Evolutionary conservation across 768 basidiomycete species (phyloP).

Genomic region (Tricholoma matsutake): DNA sequence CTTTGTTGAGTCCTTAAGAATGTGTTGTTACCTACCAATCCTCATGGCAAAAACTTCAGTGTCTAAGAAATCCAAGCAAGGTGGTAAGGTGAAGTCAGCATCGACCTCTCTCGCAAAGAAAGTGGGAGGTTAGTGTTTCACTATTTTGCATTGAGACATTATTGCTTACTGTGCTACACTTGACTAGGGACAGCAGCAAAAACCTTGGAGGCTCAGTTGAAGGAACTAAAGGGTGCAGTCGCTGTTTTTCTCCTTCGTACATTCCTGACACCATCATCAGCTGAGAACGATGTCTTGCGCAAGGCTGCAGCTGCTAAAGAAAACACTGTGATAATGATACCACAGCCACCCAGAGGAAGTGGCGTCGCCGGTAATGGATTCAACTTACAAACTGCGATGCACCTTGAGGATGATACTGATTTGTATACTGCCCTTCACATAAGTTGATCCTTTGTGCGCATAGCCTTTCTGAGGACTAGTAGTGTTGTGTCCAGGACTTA

Average conservation of each 20-base stretch:
- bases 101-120: not conserved
- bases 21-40: not conserved
- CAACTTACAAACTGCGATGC: not conserved
- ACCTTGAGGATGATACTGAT: not conserved
- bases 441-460: not conserved
- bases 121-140: not conserved
- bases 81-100: not conserved
- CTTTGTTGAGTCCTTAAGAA: not conserved
- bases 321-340: not conserved
- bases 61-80: not conserved
- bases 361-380: not conserved
- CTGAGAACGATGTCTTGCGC: not conserved
- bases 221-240: conserved; percentile 1
- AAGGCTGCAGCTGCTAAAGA: not conserved
- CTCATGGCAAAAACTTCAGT: not conserved
- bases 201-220: not conserved
- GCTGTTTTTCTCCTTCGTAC: not conserved
- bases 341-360: not conserved
- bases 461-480: conserved; percentile 1
- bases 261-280: not conserved
- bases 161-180: not conserved
- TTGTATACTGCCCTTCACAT: not conserved
- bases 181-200: not conserved
- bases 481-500: not conserved
- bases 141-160: not conserved